Conservation (phyloP, 2,329 filamentous ascomycete species). For the Nemania serpens region DNA sequence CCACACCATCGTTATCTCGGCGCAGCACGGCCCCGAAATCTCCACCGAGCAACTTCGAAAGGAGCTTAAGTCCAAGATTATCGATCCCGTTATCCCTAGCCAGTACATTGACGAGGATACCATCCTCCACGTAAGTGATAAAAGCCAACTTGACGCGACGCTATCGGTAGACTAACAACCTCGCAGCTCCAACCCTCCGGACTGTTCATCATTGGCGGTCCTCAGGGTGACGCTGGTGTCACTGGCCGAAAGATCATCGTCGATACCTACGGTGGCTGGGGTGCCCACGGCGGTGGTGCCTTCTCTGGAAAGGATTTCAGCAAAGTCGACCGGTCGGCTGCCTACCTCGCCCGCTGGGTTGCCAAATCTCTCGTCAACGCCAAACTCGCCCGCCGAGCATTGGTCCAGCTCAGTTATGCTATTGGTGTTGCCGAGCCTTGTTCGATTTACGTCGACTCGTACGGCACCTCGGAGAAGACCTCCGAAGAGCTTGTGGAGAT, state of each 20-base stretch:
- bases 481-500: slow-evolving; percentile 95
- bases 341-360: slow-evolving; percentile 97
- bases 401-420: slow-evolving; percentile 98
- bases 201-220: slow-evolving; percentile 98
- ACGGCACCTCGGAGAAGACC: slow-evolving; percentile 88
- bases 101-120: slow-evolving; percentile 92
- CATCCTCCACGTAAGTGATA: slow-evolving; percentile 80
- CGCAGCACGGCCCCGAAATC: slow-evolving; percentile 89
- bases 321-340: slow-evolving; percentile 98
- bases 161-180: slow-evolving; percentile 12
- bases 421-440: slow-evolving; percentile 98
- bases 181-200: slow-evolving; percentile 87
- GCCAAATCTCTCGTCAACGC: slow-evolving; percentile 95
- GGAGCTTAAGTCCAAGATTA: slow-evolving; percentile 96
- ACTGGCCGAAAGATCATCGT: slow-evolving; percentile 99
- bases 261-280: slow-evolving; percentile 99
- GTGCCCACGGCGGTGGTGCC: slow-evolving; percentile 98
- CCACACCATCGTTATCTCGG: slow-evolving; percentile 95
- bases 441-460: slow-evolving; percentile 96
- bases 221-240: slow-evolving; percentile 97
- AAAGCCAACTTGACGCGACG: background rate
- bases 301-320: slow-evolving; percentile 99
- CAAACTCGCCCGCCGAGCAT: slow-evolving; percentile 85
- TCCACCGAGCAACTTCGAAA: slow-evolving; percentile 89
- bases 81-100: slow-evolving; percentile 90